Conservation (phyloP, 148 eudicot genomes). For the Silene uniflora region DNA sequence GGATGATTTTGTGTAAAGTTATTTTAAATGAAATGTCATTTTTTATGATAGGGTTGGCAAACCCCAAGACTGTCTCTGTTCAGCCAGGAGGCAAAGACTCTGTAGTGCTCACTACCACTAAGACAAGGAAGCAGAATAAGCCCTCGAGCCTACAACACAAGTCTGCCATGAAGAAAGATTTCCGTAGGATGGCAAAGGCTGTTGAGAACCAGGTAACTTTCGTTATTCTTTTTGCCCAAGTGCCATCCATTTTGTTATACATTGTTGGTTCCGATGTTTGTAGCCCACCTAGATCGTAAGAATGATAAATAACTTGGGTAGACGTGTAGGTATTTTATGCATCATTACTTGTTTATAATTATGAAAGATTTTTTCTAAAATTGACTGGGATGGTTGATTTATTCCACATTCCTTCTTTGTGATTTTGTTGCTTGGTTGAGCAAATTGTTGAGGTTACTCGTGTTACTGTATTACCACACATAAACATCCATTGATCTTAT, state of each 20-base stretch:
- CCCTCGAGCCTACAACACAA: conserved; percentile 72
- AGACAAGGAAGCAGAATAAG: conserved; percentile 82
- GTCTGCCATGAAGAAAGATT: conserved; percentile 83
- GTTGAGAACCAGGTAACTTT: conserved; percentile 72
- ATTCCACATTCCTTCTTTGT: not conserved
- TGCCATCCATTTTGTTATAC: not conserved
- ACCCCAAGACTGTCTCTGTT: conserved; percentile 83
- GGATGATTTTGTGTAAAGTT: not conserved
- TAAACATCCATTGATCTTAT: too few relatives aligned
- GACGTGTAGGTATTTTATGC: not conserved
- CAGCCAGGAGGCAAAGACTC: conserved; percentile 72
- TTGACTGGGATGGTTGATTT: not conserved
- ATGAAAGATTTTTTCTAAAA: not conserved
- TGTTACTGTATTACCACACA: too few relatives aligned
- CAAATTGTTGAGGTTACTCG: too few relatives aligned
- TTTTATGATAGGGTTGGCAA: conserved; percentile 61
- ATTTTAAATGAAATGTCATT: too few relatives aligned
- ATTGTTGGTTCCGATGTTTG: not conserved
- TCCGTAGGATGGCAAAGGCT: conserved; percentile 81
- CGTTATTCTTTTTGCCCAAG: not conserved
- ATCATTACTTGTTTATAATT: too few relatives aligned
- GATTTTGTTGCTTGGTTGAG: not conserved
- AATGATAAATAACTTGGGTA: not conserved
- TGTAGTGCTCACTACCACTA: conserved; percentile 72
- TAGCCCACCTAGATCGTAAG: not conserved